A percentile compares a stretch with the other conserved stretches of the same genome.
phyloP scores from a whole-genome alignment of 352 stramenopile genomes.

The Globisporangium heterothallicum region DNA sequence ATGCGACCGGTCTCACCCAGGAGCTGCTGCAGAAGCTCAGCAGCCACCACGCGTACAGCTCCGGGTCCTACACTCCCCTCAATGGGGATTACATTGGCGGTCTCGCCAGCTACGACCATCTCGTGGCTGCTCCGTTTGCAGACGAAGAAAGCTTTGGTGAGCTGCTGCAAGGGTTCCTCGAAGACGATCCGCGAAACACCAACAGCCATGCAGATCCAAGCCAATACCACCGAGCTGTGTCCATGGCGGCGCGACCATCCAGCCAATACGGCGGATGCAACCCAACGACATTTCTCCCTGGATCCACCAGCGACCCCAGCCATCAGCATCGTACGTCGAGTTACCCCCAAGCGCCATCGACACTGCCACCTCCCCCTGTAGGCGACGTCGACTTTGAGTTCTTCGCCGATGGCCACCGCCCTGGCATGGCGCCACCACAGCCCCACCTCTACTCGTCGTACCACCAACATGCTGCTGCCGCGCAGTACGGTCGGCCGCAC shows the following conservation, averaged over 20 bases:
- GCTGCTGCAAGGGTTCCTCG: slow-evolving; percentile 62
- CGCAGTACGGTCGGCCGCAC: slow-evolving; percentile 12
- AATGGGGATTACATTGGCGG: slow-evolving; percentile 17
- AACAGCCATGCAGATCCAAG: slow-evolving; percentile 10
- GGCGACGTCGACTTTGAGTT: slow-evolving; percentile 26
- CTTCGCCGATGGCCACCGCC: slow-evolving; percentile 14
- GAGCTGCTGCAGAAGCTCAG: slow-evolving; percentile 18
- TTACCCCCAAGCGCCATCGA: slow-evolving; percentile 15
- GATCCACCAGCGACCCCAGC: slow-evolving; percentile 15
- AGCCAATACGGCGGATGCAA: slow-evolving; percentile 6
- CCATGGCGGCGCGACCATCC: background rate
- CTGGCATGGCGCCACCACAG: background rate
- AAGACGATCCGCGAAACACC: slow-evolving; percentile 43
- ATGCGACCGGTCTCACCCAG: slow-evolving; percentile 5
- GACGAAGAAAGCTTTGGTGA: slow-evolving; percentile 70
- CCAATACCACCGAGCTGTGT: slow-evolving; percentile 11
- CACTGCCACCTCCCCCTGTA: slow-evolving; percentile 13
- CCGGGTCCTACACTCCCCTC: slow-evolving; percentile 24
- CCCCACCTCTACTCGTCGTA: background rate
- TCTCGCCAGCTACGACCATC: slow-evolving; percentile 41
- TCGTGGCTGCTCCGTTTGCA: slow-evolving; percentile 39
- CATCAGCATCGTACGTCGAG: slow-evolving; percentile 19
- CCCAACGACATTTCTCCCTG: background rate
- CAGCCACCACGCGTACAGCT: slow-evolving; percentile 18
- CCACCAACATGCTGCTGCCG: slow-evolving; percentile 2